Conservation (phyloP, 2,329 filamentous ascomycete genomes). For the Pyrenophora graminea region DNA sequence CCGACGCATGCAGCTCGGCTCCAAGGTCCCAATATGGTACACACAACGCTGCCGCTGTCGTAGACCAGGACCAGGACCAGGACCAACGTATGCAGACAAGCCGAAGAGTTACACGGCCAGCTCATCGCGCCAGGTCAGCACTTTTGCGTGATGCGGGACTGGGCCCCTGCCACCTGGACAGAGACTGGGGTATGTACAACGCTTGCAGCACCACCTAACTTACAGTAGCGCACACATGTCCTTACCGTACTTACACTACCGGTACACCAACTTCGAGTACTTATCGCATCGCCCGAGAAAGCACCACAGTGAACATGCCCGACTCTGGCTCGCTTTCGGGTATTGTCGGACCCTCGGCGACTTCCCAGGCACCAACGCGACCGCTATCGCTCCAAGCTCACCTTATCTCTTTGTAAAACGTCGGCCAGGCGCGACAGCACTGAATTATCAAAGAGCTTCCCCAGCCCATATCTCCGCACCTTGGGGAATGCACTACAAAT, state of each 20-base stretch:
- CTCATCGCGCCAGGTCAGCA: conserved; percentile 3
- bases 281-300: conserved; percentile 2
- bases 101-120: background rate
- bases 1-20: conserved; percentile 13
- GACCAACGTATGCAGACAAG: conserved; percentile 2
- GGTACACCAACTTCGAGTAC: background rate
- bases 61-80: background rate
- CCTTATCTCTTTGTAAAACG: conserved; percentile 19
- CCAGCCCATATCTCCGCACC: conserved; percentile 15
- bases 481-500: conserved; percentile 12
- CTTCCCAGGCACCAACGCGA: conserved; percentile 8
- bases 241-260: no score
- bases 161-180: background rate
- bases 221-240: no score
- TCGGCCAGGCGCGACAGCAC: conserved; percentile 20
- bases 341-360: conserved; percentile 16
- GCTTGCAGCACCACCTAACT: background rate
- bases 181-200: conserved; percentile 1
- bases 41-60: conserved; percentile 2
- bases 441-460: conserved; percentile 19
- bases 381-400: conserved; percentile 16
- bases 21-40: conserved; percentile 4
- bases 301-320: conserved; percentile 2
- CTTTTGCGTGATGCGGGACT: background rate
- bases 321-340: conserved; percentile 13